Base-by-base conservation (phyloP, 768 basidiomycete species). In the Rhodotorula diobovata region DNA sequence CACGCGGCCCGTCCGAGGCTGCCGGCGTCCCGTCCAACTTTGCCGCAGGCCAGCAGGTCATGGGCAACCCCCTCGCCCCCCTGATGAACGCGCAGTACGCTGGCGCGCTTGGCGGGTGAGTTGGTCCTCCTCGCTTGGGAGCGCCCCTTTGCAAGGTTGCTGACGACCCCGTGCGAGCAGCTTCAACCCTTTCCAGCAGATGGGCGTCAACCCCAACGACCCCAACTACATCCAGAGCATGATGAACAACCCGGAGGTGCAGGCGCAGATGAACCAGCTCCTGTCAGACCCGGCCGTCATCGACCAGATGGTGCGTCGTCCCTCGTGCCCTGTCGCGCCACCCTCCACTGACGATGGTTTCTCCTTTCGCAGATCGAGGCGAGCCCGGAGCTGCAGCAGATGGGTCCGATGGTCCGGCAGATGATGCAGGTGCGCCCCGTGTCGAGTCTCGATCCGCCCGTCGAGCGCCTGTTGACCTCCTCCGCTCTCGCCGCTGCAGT, bases 181-280 rank as follows among this genome's bases (percentile, higher is more conserved):
- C 48, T 83, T 94, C 79, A 97, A 98, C 77, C 95, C 96, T 0
- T 98, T 99, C 78, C 85, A 89, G 0, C 89, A 89, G 9, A 87
- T 95, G 86, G 95, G 94, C 2, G 61, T 95, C 55, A 99, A 99
- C 78, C 84, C 86, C 9, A 91, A 90, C 76, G 95, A 97, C 79
- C 74, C 58, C 15, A 68, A 67, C 48, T 12, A 76, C 92, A 90
- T 94, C 80, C 88, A 92, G 79, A 83, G 83, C 39, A 88, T 97
- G 89, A 85, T 96, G 84, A 87, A 89, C 63, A 78, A 73, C 66
- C 81, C 81, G 2, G 85, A 90, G 72, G 93, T 94, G 76, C 80
- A 93, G 51, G 86, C 90, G 72, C 90, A 93, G 81, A 95, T 99
- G 90, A 86, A 88, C 15, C 79, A 83, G 23, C 85, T 93, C 81